Base-by-base conservation (phyloP, 2,329 filamentous ascomycete species). In the Penicillium sp. region DNA sequence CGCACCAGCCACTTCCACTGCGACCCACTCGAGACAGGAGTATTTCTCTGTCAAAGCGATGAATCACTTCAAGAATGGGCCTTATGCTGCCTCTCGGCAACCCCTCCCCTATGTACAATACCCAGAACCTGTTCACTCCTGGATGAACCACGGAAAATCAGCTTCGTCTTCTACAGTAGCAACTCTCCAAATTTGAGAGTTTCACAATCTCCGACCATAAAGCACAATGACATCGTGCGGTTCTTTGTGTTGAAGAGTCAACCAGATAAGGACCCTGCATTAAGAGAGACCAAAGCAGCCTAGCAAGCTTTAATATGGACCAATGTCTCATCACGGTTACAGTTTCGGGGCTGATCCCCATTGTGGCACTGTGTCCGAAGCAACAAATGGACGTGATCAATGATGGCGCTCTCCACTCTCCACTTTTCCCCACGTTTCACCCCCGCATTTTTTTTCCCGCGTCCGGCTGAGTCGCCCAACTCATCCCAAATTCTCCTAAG, bases 401-500 rank as follows among this genome's bases (percentile, higher is more conserved):
- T 40, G 46, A 51, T 40, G 36, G 34, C 44, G 37, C 43, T 39
- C 52, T 58, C 54, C 52, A 54, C 52, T n/a, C 57, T 58, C 54
- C 52, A 54, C 52, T 16, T 58, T 42, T 56, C 59, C 58, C 59
- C 57, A 54, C 53, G 56, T 58, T 62, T 48, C 48, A 43, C 39
- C 66, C 64, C 67, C 66, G 61, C 66, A 60, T 59, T 65, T 56
- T 54, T 10, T 47, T 33, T 42, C 44, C 53, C 34, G 36, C 49
- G 9, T 11, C 42, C 42, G 16, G 13, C 18, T n/a, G 42, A 26
- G 18, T 23, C 26, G 3, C n/a, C 31, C 29, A 19, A 36, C n/a
- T 29, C 36, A n/a, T n/a, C 39, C 48, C 47, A 55, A 19, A 31
- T 36, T 39, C 40, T 39, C 39, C 43, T 48, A 59, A 55, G 47